phyloP scores from a whole-genome alignment of 176 grass and related monocot genomes.

The Oryza rufipogon region DNA sequence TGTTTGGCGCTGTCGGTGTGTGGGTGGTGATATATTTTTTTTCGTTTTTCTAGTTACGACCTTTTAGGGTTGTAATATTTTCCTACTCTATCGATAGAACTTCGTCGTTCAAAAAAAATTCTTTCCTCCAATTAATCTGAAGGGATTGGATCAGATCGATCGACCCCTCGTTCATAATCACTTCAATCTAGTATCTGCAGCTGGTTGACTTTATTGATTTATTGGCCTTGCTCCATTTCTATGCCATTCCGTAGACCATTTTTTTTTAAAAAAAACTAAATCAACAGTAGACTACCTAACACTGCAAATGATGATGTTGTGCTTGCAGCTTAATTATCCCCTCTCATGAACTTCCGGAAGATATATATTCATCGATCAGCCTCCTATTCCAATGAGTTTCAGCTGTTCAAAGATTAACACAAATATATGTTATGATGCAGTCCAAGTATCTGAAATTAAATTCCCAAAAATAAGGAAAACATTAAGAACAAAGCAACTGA shows the following conservation, averaged over 20 bases:
- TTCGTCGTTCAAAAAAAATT: too few species aligned
- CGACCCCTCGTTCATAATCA: too few species aligned
- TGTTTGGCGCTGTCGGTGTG: too few species aligned
- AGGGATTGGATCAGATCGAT: too few species aligned
- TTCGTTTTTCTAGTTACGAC: too few species aligned
- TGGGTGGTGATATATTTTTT: too few species aligned
- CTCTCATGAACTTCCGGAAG: not conserved
- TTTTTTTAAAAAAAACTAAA: not conserved
- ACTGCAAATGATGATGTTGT: not conserved
- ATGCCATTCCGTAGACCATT: not conserved
- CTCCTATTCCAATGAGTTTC: slow-evolving; percentile 50
- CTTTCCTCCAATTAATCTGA: too few species aligned
- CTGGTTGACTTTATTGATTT: not conserved
- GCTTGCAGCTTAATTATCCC: not conserved
- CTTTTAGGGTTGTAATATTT: too few species aligned
- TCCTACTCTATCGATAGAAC: too few species aligned
- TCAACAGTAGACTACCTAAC: not conserved
- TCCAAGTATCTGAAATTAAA: not conserved
- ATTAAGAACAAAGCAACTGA: not conserved
- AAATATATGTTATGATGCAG: not conserved
- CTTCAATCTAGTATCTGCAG: not conserved
- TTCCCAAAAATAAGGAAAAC: not conserved
- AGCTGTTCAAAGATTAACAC: slow-evolving; percentile 41
- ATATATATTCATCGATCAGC: slow-evolving; percentile 24
- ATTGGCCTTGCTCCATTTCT: too few species aligned